Conservation (phyloP, 2,329 filamentous ascomycete species). For the Ophiostoma fasciatum region DNA sequence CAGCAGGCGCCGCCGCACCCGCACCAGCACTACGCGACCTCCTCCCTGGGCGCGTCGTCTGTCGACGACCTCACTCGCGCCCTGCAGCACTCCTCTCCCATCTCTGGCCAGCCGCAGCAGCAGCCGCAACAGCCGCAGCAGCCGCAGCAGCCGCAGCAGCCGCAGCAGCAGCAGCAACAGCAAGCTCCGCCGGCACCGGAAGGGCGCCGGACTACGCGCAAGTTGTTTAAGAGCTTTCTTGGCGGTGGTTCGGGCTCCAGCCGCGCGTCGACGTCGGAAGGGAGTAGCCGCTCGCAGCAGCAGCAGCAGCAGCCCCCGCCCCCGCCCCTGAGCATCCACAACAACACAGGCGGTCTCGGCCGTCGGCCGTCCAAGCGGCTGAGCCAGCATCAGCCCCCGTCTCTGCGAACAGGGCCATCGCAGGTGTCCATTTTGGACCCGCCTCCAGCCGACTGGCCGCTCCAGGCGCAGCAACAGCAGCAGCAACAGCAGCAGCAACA, state of each 20-base stretch:
- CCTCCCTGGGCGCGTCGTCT: conserved; percentile 20
- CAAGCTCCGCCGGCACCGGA: conserved; percentile 16
- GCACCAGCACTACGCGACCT: conserved; percentile 20
- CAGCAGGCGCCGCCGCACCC: conserved; percentile 17
- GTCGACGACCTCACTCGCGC: conserved; percentile 26
- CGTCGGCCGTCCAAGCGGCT: conserved; percentile 44
- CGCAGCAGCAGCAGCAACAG: conserved; percentile 11
- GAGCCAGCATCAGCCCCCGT: conserved; percentile 29
- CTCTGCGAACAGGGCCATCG: conserved; percentile 27
- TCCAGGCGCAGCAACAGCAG: conserved; percentile 6
- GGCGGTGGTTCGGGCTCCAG: conserved; percentile 23
- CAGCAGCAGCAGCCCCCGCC: conserved; percentile 10
- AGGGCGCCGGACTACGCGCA: conserved; percentile 34
- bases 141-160: conserved; percentile 15
- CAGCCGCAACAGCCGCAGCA: conserved; percentile 13
- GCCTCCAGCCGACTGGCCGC: conserved; percentile 20
- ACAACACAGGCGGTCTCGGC: conserved; percentile 32
- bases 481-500: conserved; percentile 1
- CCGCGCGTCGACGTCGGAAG: conserved; percentile 15
- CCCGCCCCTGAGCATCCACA: conserved; percentile 23
- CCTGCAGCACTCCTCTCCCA: conserved; percentile 15
- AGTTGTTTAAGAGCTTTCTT: conserved; percentile 40
- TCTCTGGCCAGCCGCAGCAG: conserved; percentile 13
- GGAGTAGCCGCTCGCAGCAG: conserved; percentile 13
- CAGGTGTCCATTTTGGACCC: conserved; percentile 23